A percentile compares a stretch with the other conserved stretches of the same genome.
Conservation (phyloP, 805 yeast genomes). For the Tetrapisispora pingtungensis region DNA sequence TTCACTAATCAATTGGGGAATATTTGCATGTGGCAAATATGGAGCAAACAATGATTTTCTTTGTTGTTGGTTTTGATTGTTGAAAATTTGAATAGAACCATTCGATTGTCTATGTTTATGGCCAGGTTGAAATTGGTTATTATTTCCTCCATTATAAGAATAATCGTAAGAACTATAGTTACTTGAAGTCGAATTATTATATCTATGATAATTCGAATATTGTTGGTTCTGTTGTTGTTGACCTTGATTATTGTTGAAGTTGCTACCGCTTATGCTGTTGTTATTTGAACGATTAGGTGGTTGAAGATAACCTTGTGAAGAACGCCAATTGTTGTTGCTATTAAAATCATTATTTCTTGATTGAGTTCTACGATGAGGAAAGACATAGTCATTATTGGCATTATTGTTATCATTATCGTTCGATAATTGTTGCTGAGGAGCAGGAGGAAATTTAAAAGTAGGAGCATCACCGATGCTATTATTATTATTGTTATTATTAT, state of each 20-base stretch:
- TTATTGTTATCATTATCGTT: not conserved
- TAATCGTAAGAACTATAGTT: not conserved
- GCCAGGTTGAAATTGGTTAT: constrained; percentile 52
- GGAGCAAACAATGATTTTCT: constrained; percentile 90
- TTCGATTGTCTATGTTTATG: constrained; percentile 69
- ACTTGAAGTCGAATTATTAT: constrained; percentile 8
- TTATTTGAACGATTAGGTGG: constrained; percentile 18
- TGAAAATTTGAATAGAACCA: constrained; percentile 46
- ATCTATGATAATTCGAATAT: constrained; percentile 12
- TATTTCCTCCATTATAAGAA: not conserved
- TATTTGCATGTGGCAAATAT: constrained; percentile 83
- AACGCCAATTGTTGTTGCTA: constrained; percentile 51
- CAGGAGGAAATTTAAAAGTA: constrained; percentile 24
- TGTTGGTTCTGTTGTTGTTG: not conserved
- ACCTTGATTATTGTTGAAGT: not conserved
- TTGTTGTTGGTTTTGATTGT: constrained; percentile 28
- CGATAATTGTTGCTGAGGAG: constrained; percentile 19
- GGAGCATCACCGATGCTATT: too few species aligned
- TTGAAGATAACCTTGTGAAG: constrained; percentile 34
- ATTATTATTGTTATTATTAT: not conserved
- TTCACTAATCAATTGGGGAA: constrained; percentile 80
- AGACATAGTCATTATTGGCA: constrained; percentile 15
- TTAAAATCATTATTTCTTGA: constrained; percentile 17
- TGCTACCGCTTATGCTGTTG: not conserved
- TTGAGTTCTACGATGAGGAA: constrained; percentile 24